Percentiles rank a stretch among this genome's conserved stretches.
phyloP scores from a whole-genome alignment of 192 early-diverging fungal species.

The Coemansia sp. region DNA sequence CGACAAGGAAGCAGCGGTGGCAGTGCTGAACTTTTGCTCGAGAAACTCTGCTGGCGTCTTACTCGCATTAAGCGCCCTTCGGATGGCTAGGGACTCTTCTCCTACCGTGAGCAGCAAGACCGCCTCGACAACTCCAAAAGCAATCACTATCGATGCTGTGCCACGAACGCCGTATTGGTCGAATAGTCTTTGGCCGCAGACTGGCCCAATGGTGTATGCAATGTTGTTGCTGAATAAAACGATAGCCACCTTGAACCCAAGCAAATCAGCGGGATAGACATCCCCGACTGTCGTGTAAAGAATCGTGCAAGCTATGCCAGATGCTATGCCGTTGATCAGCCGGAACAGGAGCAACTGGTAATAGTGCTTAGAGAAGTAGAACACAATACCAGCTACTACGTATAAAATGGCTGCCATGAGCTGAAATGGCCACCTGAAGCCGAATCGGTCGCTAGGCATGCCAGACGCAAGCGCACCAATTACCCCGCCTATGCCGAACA shows the following conservation, averaged over 20 bases:
- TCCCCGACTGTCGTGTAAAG: constrained; percentile 34
- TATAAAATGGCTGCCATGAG: constrained; percentile 19
- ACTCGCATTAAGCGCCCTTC: background rate
- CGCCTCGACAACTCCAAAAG: constrained; percentile 24
- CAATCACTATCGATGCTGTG: constrained; percentile 25
- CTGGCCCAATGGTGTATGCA: constrained; percentile 33
- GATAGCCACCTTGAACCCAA: constrained; percentile 40
- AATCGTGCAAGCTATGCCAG: constrained; percentile 30
- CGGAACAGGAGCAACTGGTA: constrained; percentile 35
- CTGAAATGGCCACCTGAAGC: constrained; percentile 16
- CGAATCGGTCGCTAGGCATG: constrained; percentile 20
- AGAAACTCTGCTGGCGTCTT: background rate
- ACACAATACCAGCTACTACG: constrained; percentile 20
- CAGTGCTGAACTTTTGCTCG: background rate
- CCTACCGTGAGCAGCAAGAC: constrained; percentile 9
- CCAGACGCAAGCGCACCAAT: constrained; percentile 12
- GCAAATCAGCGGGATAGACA: constrained; percentile 29
- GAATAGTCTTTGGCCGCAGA: constrained; percentile 27
- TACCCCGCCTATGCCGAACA: constrained; percentile 35
- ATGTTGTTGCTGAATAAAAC: constrained; percentile 34
- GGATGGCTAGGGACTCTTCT: constrained; percentile 27
- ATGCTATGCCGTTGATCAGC: constrained; percentile 28
- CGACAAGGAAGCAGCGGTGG: background rate
- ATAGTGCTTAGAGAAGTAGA: constrained; percentile 19
- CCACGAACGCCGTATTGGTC: constrained; percentile 17